Evolutionary conservation across 2,329 filamentous ascomycete genomes (phyloP).

Genomic region (Phialophora macrospora): DNA sequence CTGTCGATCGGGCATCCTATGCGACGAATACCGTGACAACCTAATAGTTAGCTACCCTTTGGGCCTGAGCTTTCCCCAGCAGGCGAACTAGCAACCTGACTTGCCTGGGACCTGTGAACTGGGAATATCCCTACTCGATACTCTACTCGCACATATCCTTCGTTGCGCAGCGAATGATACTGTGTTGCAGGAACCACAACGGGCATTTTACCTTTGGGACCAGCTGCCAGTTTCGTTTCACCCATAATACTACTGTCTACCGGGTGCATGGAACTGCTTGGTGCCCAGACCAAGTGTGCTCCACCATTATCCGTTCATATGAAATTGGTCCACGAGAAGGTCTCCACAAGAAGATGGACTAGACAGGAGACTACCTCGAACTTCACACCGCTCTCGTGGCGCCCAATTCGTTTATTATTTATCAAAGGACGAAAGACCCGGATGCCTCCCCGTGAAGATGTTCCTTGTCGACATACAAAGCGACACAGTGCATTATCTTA

Average conservation of each 20-base stretch:
- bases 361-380: conserved; percentile 4
- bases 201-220: conserved; percentile 16
- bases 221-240: conserved; percentile 19
- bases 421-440: conserved; percentile 17
- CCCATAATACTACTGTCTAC: conserved; percentile 18
- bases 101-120: conserved; percentile 15
- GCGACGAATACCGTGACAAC: conserved; percentile 17
- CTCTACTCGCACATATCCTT: conserved; percentile 13
- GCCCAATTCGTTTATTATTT: conserved; percentile 19
- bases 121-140: conserved; percentile 18
- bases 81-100: conserved; percentile 7
- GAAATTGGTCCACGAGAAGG: conserved; percentile 14
- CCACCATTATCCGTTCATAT: conserved; percentile 14
- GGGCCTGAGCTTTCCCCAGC: conserved; percentile 15
- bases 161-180: conserved; percentile 15
- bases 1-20: conserved; percentile 17
- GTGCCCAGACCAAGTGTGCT: conserved; percentile 16
- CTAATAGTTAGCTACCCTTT: conserved; percentile 17
- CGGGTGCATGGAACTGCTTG: conserved; percentile 15
- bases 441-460: not conserved
- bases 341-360: conserved; percentile 17
- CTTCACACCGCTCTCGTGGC: conserved; percentile 20
- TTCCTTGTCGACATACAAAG: conserved; percentile 18
- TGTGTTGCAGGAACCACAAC: conserved; percentile 18
- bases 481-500: conserved; percentile 18